Evolutionary conservation across 75 land plant species (phyloP).

Genomic region (Picea glauca): DNA sequence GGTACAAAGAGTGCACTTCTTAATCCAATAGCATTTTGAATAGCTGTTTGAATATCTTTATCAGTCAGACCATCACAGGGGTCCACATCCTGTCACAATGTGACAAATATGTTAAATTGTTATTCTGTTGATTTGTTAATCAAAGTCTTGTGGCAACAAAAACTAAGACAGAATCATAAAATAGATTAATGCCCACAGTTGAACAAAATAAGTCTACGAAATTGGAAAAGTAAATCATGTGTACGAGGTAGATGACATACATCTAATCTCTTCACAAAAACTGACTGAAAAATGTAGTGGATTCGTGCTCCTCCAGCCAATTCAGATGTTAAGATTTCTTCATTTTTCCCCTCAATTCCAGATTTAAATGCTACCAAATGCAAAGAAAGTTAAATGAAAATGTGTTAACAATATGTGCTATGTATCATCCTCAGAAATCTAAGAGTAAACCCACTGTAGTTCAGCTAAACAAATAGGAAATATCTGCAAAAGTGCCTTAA

Average conservation of each 20-base stretch:
- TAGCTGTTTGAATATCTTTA: conserved; percentile 88
- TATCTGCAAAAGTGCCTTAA: too few relatives aligned
- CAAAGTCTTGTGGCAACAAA: background rate
- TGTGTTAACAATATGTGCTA: background rate
- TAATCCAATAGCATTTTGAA: conserved; percentile 94
- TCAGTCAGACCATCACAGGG: conserved; percentile 91
- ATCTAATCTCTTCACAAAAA: conserved; percentile 92
- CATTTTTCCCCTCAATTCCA: conserved; percentile 87
- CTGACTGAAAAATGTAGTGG: conserved; percentile 85
- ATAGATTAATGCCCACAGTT: background rate
- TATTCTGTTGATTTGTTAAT: background rate
- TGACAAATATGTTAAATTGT: background rate
- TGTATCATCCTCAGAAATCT: background rate
- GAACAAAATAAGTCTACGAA: background rate
- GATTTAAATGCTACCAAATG: conserved; percentile 64
- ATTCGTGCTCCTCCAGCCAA: conserved; percentile 94
- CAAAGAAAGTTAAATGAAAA: background rate
- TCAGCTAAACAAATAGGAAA: background rate
- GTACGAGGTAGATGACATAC: conserved; percentile 23
- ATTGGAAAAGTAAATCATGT: background rate
- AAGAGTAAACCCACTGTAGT: background rate
- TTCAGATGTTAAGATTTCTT: conserved; percentile 83
- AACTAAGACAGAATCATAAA: background rate
- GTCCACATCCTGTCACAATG: conserved; percentile 77
- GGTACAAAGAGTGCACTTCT: conserved; percentile 89